Conservation (phyloP, 1,284 basidiomycete species). For the Melampsora americana region DNA sequence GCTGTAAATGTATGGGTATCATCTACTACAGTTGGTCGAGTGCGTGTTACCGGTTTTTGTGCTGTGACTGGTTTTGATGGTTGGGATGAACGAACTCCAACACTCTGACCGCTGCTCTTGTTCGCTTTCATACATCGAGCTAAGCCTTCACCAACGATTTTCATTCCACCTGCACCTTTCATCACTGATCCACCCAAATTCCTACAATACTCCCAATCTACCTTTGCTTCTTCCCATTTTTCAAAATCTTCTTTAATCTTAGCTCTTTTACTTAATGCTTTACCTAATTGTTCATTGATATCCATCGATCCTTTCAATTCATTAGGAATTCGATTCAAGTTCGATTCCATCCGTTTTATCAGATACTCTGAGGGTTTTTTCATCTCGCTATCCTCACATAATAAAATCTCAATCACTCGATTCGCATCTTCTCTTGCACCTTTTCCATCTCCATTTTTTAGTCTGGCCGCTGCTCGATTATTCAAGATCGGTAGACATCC, state of each 20-base stretch:
- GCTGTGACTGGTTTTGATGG: conserved; percentile 44
- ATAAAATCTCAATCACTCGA: conserved; percentile 56
- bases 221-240: conserved; percentile 75
- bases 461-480: conserved; percentile 76
- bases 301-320: conserved; percentile 60
- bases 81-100: background rate
- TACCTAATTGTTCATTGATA: conserved; percentile 65
- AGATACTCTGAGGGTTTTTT: conserved; percentile 10
- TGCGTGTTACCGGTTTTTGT: background rate
- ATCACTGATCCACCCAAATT: conserved; percentile 53
- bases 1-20: background rate
- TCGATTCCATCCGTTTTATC: conserved; percentile 25
- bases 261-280: conserved; percentile 77
- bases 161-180: conserved; percentile 52
- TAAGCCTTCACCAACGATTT: conserved; percentile 60
- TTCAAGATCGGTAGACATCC: conserved; percentile 75
- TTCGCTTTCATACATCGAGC: conserved; percentile 25
- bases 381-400: conserved; percentile 53
- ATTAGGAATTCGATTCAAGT: conserved; percentile 46
- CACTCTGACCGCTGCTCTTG: background rate
- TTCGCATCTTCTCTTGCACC: conserved; percentile 70
- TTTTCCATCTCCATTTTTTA: conserved; percentile 74
- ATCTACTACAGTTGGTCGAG: conserved; percentile 27
- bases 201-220: conserved; percentile 74
- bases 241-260: conserved; percentile 82